Evolutionary conservation across 176 grass and related monocot genomes (phyloP).

Genomic region (Eragrostis nindensis): DNA sequence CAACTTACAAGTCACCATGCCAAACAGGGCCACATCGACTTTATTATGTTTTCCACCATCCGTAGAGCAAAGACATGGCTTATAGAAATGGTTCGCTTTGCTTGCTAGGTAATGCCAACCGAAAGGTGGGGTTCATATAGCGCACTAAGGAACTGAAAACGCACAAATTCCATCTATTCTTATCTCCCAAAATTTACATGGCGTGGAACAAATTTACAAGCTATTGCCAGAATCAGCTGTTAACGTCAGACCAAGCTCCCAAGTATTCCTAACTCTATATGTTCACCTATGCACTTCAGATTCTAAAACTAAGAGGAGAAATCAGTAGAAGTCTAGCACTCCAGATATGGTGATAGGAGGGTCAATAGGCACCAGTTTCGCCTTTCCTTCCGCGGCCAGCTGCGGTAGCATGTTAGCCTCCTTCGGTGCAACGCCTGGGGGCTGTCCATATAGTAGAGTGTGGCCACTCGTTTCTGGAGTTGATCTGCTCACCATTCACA

Average conservation of each 20-base stretch:
- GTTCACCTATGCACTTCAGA: neutral
- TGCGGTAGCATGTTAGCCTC: conserved; percentile 73
- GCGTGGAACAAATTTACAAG: conserved; percentile 9
- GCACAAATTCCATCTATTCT: neutral
- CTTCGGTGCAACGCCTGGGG: conserved; percentile 60
- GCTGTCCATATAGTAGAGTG: conserved; percentile 88
- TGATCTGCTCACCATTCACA: conserved; percentile 69
- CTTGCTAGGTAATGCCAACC: too few species aligned
- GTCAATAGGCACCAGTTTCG: conserved; percentile 59
- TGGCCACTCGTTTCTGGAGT: conserved; percentile 82
- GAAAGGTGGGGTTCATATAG: too few species aligned
- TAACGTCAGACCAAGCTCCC: neutral
- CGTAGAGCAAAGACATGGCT: neutral
- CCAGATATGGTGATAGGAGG: conserved; percentile 58
- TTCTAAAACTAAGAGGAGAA: neutral
- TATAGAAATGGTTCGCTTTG: neutral
- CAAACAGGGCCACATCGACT: too few species aligned
- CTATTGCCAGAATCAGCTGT: neutral
- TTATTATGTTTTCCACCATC: neutral
- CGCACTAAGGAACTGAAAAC: neutral
- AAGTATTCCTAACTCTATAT: neutral
- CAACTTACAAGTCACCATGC: neutral
- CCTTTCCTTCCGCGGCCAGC: conserved; percentile 63
- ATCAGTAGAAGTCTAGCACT: conserved; percentile 80
- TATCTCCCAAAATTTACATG: neutral